Conservation (phyloP, 768 basidiomycete genomes). For the Auriscalpium orientale region DNA sequence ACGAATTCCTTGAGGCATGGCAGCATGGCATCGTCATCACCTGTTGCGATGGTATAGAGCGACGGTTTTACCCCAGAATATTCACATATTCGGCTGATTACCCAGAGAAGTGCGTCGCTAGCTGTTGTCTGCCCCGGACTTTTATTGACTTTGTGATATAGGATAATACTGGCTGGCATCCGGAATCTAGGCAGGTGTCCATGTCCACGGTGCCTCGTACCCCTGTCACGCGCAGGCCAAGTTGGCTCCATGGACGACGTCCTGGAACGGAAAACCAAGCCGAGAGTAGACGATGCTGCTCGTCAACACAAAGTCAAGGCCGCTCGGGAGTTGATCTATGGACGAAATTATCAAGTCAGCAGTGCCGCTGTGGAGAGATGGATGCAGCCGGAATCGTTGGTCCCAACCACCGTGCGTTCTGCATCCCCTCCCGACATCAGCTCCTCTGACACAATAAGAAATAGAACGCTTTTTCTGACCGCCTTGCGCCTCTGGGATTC, state of each 20-base stretch:
- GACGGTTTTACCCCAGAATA: slow-evolving; percentile 14
- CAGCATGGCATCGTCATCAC: slow-evolving; percentile 17
- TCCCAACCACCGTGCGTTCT: background rate
- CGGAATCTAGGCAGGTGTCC: background rate
- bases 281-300: background rate
- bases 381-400: background rate
- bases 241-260: background rate
- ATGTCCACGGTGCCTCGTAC: background rate
- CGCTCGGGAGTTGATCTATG: background rate
- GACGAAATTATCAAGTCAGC: background rate
- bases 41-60: slow-evolving; percentile 17
- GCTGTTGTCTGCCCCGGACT: too few species aligned
- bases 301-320: background rate
- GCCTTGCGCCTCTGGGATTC: background rate
- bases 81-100: slow-evolving; percentile 25
- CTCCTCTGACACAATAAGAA: background rate
- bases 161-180: background rate
- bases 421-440: too few species aligned
- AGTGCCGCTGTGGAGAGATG: background rate
- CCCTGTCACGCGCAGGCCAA: background rate
- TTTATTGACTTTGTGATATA: too few species aligned
- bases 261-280: background rate
- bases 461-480: background rate
- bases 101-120: slow-evolving; percentile 14
- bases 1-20: slow-evolving; percentile 20